phyloP scores from a whole-genome alignment of 2,329 filamentous ascomycete species.

The Penicillium nordicum region DNA sequence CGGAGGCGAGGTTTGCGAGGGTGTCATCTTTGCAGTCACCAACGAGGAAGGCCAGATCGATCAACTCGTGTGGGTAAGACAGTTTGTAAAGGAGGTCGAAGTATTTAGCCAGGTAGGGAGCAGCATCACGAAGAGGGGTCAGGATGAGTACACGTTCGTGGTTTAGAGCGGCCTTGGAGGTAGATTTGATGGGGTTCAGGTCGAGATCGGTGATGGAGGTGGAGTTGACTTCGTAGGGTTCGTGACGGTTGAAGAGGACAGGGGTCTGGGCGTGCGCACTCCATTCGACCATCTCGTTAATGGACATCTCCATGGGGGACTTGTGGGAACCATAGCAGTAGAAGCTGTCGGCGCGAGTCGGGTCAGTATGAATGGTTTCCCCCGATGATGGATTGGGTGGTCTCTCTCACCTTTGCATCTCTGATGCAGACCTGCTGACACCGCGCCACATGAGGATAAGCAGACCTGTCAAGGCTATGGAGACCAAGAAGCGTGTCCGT shows the following conservation, averaged over 20 bases:
- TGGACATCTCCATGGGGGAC: conserved; percentile 91
- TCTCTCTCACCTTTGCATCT: conserved; percentile 78
- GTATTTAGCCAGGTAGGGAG: conserved; percentile 77
- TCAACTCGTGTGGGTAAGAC: conserved; percentile 90
- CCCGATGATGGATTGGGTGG: neutral
- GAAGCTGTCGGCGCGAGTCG: conserved; percentile 59
- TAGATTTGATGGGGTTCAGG: conserved; percentile 81
- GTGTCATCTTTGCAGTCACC: conserved; percentile 91
- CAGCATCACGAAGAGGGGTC: conserved; percentile 87
- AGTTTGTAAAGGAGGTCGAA: conserved; percentile 89
- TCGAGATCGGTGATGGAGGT: conserved; percentile 74
- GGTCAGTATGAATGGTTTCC: neutral
- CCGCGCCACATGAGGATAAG: conserved; percentile 84
- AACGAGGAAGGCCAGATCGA: conserved; percentile 92
- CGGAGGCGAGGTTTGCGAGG: conserved; percentile 75
- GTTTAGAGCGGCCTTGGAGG: conserved; percentile 71
- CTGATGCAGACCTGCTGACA: conserved; percentile 72
- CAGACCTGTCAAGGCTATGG: conserved; percentile 66
- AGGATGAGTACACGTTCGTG: conserved; percentile 86
- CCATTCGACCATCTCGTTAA: conserved; percentile 89
- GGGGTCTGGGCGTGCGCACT: conserved; percentile 84
- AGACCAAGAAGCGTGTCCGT: conserved; percentile 72
- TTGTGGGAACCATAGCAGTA: conserved; percentile 96
- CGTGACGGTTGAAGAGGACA: conserved; percentile 94
- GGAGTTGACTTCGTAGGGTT: conserved; percentile 78